phyloP scores from a whole-genome alignment of 1,284 basidiomycete species.

The Melanopsichium pennsylvanicum region DNA sequence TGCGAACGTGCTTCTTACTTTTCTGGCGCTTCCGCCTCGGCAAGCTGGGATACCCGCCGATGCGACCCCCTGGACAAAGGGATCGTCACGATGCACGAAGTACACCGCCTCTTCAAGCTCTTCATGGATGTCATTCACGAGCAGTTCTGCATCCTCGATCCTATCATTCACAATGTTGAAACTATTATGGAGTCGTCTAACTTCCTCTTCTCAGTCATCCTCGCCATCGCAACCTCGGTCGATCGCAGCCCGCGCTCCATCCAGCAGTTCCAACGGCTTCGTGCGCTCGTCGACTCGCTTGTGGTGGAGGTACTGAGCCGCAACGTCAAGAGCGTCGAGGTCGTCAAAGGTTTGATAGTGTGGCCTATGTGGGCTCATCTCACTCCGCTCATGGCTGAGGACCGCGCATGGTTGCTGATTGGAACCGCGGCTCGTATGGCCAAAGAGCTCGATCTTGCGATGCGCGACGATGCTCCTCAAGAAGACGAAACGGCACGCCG shows the following conservation, averaged over 20 bases:
- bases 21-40: constrained; percentile 37
- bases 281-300: constrained; percentile 39
- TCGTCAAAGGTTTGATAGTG: constrained; percentile 43
- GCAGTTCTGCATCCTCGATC: constrained; percentile 41
- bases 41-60: constrained; percentile 37
- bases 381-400: constrained; percentile 44
- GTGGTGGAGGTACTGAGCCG: constrained; percentile 44
- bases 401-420: constrained; percentile 43
- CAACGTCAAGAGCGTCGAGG: constrained; percentile 46
- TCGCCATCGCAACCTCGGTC: constrained; percentile 41
- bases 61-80: constrained; percentile 41
- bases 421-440: constrained; percentile 46
- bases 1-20: constrained; percentile 48
- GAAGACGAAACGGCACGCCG: constrained; percentile 32
- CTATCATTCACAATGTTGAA: constrained; percentile 33
- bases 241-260: constrained; percentile 36
- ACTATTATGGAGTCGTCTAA: constrained; percentile 45
- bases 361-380: constrained; percentile 51
- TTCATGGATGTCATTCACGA: constrained; percentile 38
- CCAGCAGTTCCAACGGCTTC: constrained; percentile 36
- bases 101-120: constrained; percentile 30
- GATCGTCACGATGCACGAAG: constrained; percentile 44
- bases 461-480: constrained; percentile 36
- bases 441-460: constrained; percentile 39
- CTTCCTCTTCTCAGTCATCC: constrained; percentile 44